Evolutionary conservation across 176 grass and related monocot genomes (phyloP).

Genomic region (Elaeis guineensis): DNA sequence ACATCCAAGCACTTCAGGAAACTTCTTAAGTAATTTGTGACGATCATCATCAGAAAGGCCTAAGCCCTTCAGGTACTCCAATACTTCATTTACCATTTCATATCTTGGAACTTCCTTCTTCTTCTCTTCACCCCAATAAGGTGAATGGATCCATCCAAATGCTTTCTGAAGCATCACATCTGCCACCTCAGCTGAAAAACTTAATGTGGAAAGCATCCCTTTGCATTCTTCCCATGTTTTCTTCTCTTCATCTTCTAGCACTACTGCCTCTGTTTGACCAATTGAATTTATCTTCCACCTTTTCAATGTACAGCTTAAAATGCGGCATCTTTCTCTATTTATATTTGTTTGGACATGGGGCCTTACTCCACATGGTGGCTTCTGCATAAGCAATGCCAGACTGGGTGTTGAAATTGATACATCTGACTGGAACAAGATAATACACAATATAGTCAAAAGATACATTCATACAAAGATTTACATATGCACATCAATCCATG

Average conservation of each 20-base stretch:
- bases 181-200: conserved; percentile 47
- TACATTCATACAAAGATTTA: neutral
- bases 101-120: conserved; percentile 38
- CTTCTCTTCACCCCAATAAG: conserved; percentile 83
- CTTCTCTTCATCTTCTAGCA: conserved; percentile 32
- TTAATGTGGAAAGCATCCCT: conserved; percentile 33
- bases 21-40: conserved; percentile 80
- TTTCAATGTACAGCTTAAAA: neutral
- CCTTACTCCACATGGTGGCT: conserved; percentile 11
- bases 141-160: conserved; percentile 79
- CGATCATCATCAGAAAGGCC: conserved; percentile 67
- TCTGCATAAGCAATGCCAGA: conserved; percentile 12
- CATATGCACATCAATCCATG: neutral
- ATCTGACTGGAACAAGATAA: conserved; percentile 33
- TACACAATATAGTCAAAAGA: neutral
- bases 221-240: conserved; percentile 62
- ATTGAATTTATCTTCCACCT: conserved; percentile 32
- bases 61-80: conserved; percentile 52
- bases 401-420: conserved; percentile 3
- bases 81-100: conserved; percentile 27
- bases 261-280: conserved; percentile 29
- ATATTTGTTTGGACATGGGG: conserved; percentile 8
- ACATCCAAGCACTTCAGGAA: conserved; percentile 88
- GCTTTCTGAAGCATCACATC: conserved; percentile 71
- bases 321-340: neutral